Evolutionary conservation across 805 yeast genomes (phyloP).

Genomic region (Ogataea zsoltii): DNA sequence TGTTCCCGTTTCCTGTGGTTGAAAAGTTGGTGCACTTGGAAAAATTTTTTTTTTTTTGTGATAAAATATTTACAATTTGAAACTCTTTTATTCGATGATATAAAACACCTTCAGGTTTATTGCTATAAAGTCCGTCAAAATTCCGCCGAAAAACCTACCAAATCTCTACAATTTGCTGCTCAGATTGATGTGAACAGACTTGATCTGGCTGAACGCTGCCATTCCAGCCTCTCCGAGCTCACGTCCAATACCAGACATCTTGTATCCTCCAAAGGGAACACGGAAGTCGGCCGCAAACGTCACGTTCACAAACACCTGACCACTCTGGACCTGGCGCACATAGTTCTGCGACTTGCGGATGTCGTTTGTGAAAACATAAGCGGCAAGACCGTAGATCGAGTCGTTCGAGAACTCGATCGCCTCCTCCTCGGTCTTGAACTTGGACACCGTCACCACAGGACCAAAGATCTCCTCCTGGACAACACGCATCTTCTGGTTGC

Average conservation of each 20-base stretch:
- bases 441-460: conserved; percentile 83
- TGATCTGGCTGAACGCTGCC: conserved; percentile 80
- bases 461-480: conserved; percentile 86
- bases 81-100: background rate
- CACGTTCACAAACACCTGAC: conserved; percentile 90
- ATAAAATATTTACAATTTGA: background rate
- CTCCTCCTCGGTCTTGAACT: conserved; percentile 82
- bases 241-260: conserved; percentile 89
- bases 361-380: conserved; percentile 83
- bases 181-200: conserved; percentile 68
- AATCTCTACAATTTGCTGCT: conserved; percentile 27
- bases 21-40: background rate
- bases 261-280: conserved; percentile 93
- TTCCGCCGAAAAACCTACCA: background rate
- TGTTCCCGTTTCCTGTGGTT: background rate
- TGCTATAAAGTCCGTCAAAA: background rate
- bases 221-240: conserved; percentile 90
- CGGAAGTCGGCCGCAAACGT: conserved; percentile 84
- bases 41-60: background rate
- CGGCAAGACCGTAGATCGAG: conserved; percentile 83
- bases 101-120: background rate
- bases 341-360: conserved; percentile 75
- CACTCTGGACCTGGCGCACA: conserved; percentile 74
- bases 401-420: conserved; percentile 78
- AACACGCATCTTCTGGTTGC: conserved; percentile 63